These are phyloP conservation scores for Aphanomyces euteiches DNA, from an alignment of 352 stramenopile species.

Conservation along the genomic window DNA sequence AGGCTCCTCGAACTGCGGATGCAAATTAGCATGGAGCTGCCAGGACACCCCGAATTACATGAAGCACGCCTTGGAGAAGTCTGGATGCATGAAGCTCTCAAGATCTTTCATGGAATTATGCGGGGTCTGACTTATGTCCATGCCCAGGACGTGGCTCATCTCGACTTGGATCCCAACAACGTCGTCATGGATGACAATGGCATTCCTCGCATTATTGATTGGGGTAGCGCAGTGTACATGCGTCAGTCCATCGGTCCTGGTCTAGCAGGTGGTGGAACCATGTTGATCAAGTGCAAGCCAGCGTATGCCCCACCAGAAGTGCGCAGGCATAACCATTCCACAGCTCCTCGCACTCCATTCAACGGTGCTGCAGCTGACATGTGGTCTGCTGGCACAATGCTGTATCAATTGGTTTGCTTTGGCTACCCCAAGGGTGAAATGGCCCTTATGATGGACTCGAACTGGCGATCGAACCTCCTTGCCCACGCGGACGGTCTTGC, in stretches of 20 bases:
- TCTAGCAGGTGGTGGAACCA: conserved; percentile 46
- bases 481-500: conserved; percentile 51
- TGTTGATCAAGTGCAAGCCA: conserved; percentile 76
- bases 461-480: conserved; percentile 67
- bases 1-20: conserved; percentile 56
- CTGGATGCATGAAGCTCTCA: conserved; percentile 65
- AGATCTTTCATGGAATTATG: conserved; percentile 64
- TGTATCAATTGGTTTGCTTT: conserved; percentile 81
- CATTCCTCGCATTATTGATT: conserved; percentile 69
- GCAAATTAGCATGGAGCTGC: conserved; percentile 46
- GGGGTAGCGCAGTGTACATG: conserved; percentile 78
- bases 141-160: conserved; percentile 66
- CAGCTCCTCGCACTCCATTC: conserved; percentile 56
- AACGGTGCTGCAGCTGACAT: conserved; percentile 68
- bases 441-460: conserved; percentile 66
- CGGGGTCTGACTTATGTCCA: conserved; percentile 75
- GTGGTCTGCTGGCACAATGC: conserved; percentile 70
- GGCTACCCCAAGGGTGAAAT: conserved; percentile 75
- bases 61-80: conserved; percentile 58
- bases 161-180: conserved; percentile 79
- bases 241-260: conserved; percentile 42
- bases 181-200: conserved; percentile 57
- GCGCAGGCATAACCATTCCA: conserved; percentile 54
- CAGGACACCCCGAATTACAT: conserved; percentile 49
- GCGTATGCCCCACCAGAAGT: conserved; percentile 71